Evolutionary conservation across 495 filamentous ascomycete species (phyloP), one percentile per base, ranked within the genome.

Genomic region (Geoglossum glabrum): DNA sequence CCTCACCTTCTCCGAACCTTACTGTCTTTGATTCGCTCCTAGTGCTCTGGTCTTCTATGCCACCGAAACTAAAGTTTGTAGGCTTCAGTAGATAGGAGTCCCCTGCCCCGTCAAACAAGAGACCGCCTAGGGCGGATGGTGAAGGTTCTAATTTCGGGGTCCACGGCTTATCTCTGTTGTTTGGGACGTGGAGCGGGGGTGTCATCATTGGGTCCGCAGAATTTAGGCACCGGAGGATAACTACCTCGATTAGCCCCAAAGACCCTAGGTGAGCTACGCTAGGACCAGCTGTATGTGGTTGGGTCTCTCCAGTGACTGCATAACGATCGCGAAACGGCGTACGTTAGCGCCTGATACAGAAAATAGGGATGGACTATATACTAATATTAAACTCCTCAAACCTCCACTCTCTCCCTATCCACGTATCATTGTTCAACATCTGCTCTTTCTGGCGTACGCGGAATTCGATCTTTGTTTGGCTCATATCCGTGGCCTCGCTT

Each of bases 241-340:
- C 65, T 38, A 77, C 67, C 59, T 77, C 74, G 60, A 77, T 75
- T n/a, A n/a, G n/a, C n/a, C n/a, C n/a, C n/a, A n/a, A n/a, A 13
- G 65, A 71, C 17, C 73, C 74, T 38, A 75, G 64, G 51, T 71
- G 69, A 17, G 70, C 60, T 4, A 68, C 36, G 28, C 70, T 61
- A 17, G 69, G 45, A 10, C 60, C 2, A 7, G 49, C 1, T 2
- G 13, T 1, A 17, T 52, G 28, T n/a, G 25, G 28, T 31, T 1
- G 11, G 23, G 25, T 1, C 49, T 52, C 49, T 8, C 49, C 49
- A 5, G 7, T n/a, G 25, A 31, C 28, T 52, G 28, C 11, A 8
- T 21, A 30, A 21, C n/a, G 36, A 40, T 7, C 9, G 13, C 8
- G 26, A 50, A 7, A 25, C 17, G 2, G 19, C 17, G 3, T 19